A percentile compares a stretch with the other conserved stretches of the same genome.
Conservation (phyloP, 208 protist species). For the Phytomonas sp. region DNA sequence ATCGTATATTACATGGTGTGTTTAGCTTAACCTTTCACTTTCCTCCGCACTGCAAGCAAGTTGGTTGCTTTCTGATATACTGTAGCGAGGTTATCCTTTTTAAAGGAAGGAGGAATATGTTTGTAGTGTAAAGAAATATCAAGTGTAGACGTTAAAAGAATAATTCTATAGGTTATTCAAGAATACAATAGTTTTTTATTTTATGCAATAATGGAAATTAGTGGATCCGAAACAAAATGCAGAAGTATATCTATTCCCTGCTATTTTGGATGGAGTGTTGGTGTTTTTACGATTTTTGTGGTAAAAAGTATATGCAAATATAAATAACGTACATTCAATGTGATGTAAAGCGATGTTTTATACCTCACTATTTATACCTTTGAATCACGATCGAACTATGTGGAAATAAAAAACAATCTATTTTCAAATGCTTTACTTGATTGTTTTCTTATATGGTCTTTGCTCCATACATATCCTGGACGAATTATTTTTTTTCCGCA, state of each 20-base stretch:
- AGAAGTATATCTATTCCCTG: background rate
- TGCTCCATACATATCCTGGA: background rate
- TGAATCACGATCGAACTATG: background rate
- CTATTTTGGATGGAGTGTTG: background rate
- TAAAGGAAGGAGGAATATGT: background rate
- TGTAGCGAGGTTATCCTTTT: background rate
- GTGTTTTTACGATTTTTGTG: constrained; percentile 7
- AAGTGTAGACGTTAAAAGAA: background rate
- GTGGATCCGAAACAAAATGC: background rate
- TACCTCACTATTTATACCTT: background rate
- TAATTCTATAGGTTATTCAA: constrained; percentile 8
- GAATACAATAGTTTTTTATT: constrained; percentile 6
- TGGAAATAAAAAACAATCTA: background rate
- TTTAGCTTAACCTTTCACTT: background rate
- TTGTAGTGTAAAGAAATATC: background rate
- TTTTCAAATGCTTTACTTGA: constrained; percentile 2
- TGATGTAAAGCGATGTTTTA: constrained; percentile 6
- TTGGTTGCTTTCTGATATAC: background rate
- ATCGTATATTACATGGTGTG: constrained; percentile 5
- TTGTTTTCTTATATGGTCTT: background rate
- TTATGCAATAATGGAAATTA: background rate
- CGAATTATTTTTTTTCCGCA: constrained; percentile 4
- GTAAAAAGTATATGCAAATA: background rate
- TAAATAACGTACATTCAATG: background rate
- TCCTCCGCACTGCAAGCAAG: background rate